Conservation (phyloP, 495 filamentous ascomycete genomes). For the Penicillium cosmopolitanum region DNA sequence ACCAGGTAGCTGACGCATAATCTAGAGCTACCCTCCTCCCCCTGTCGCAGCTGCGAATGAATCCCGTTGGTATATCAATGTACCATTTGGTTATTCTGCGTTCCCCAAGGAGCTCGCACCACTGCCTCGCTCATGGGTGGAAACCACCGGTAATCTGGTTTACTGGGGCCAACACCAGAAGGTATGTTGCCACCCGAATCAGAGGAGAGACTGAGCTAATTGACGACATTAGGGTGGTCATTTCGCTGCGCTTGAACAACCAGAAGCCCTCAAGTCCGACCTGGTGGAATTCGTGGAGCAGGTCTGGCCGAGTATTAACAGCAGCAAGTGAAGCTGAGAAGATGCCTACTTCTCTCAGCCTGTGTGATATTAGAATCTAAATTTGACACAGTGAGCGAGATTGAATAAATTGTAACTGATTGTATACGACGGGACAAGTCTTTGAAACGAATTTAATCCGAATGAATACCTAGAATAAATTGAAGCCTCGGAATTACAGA, state of each 20-base stretch:
- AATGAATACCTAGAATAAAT: no score
- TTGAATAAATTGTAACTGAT: no score
- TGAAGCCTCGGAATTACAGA: no score
- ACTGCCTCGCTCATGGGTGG: conserved; percentile 54
- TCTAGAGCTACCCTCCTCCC: conserved; percentile 28
- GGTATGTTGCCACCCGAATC: conserved; percentile 13
- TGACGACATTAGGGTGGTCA: conserved; percentile 56
- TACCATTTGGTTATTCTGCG: conserved; percentile 61
- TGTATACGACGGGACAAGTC: no score
- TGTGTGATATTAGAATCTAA: not conserved
- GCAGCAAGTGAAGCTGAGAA: not conserved
- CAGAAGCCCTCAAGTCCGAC: conserved; percentile 57
- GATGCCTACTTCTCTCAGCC: not conserved
- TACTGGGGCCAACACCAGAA: conserved; percentile 50
- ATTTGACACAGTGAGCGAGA: no score
- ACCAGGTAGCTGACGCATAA: not conserved
- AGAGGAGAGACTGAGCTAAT: not conserved
- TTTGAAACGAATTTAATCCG: no score
- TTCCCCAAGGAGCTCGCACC: conserved; percentile 60
- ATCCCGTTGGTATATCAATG: conserved; percentile 46
- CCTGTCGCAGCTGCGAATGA: conserved; percentile 23
- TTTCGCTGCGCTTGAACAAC: conserved; percentile 64
- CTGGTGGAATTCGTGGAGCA: conserved; percentile 58
- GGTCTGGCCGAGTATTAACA: conserved; percentile 33
- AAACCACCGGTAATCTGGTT: conserved; percentile 51